Base-by-base conservation (phyloP, 2,329 filamentous ascomycete genomes). In the Fusarium agapanthi region DNA sequence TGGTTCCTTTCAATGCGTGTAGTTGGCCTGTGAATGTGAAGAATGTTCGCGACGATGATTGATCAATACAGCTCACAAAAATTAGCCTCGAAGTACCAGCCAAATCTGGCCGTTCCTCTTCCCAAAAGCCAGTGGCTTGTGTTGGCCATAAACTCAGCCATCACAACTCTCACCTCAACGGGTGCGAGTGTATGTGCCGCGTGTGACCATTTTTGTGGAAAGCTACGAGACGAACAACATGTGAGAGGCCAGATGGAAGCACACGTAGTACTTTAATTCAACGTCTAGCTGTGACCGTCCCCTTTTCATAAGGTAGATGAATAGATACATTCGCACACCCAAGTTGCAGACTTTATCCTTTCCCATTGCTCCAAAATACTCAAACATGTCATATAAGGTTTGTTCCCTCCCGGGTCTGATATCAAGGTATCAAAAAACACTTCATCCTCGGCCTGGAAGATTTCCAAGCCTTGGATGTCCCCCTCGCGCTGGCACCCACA, bases 341-440 rank as follows among this genome's bases (percentile, higher is more conserved):
- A 71, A 73, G 70, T 68, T 62, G 67, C 71, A 73, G 71, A 74
- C 70, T 74, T 73, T 72, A 69, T 72, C 67, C 71, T 73, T 72
- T 73, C 71, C 71, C 63, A 61, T 74, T 73, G 71, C 71, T 73
- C 71, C 71, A 30, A 73, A 73, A 74, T 74, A 74, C 68, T 69
- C 73, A 59, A 77, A 72, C 65, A 74, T 73, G 67, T 73, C 70
- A 69, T 69, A 37, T 38, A 63, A 74, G 60, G 72, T 43, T 71
- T 73, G 64, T 70, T 61, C 54, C 62, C 65, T 50, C 20, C 67
- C 55, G 61, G 65, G 65, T 71, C 65, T 68, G 70, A 75, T 59
- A 74, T 69, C 62, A 75, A 75, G 75, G 74, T 75, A 74, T 72
- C 65, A 59, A 77, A 74, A 73, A 76, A 72, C 64, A 76, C 65